phyloP scores from a whole-genome alignment of 306 rosid genomes.

The Glycyrrhiza uralensis region DNA sequence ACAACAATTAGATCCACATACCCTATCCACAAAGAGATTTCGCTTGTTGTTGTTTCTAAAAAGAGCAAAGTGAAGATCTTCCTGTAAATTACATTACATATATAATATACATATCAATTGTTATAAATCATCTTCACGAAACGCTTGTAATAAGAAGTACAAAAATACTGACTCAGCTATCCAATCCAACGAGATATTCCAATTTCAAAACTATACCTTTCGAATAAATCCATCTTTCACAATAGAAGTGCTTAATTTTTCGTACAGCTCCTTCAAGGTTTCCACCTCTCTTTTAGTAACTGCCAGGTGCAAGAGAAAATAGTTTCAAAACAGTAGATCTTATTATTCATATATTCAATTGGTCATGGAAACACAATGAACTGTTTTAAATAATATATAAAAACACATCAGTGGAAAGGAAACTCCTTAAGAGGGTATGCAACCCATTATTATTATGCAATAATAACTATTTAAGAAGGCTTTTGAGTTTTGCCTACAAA shows the following conservation, averaged over 20 bases:
- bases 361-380: background rate
- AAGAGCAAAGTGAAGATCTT: slow-evolving; percentile 33
- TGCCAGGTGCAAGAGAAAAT: slow-evolving; percentile 12
- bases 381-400: background rate
- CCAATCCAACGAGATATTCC: background rate
- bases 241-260: slow-evolving; percentile 18
- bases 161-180: background rate
- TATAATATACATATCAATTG: background rate
- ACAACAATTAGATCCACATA: slow-evolving; percentile 7
- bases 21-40: slow-evolving; percentile 31
- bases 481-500: background rate
- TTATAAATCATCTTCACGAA: background rate
- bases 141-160: background rate
- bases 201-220: slow-evolving; percentile 24
- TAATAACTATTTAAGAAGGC: background rate
- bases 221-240: slow-evolving; percentile 36
- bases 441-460: background rate
- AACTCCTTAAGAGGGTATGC: background rate
- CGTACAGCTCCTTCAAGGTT: slow-evolving; percentile 25
- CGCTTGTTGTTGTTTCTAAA: slow-evolving; percentile 12
- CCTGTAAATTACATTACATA: slow-evolving; percentile 19
- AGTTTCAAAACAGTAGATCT: background rate
- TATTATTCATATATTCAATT: background rate
- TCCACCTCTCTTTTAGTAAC: slow-evolving; percentile 31
- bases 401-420: background rate